Evolutionary conservation across 2,329 filamentous ascomycete genomes (phyloP), one percentile per base, ranked within the genome.

Genomic region (Sporothrix euskadiensis): DNA sequence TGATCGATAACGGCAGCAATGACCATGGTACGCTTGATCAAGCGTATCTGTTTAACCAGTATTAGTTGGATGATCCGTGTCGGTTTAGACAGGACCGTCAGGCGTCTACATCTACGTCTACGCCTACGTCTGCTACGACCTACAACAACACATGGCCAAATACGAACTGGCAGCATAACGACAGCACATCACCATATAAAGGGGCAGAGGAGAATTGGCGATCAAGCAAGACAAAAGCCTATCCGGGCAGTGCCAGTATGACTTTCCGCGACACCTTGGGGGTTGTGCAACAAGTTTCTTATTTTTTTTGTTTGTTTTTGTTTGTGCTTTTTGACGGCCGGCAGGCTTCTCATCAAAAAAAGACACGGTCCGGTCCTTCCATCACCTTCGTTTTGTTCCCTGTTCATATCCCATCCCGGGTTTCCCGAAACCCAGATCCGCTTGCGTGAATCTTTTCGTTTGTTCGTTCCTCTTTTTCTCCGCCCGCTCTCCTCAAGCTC

Each of bases 191-290:
- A 59, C 56, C 66, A 76, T 66, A 66, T 71, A 73, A 75, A 73
- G 75, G 74, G 78, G 78, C 82, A 82, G 84, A 61, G 52, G 44
- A 52, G 63, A 63, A 74, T 87, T 97, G 94, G 94, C 94, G 90
- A 94, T 97, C 94, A 93, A 97, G 93, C 93, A 81, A 74, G 75
- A 74, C 74, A 75, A 44, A 73, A 71, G 96, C 89, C 88, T 93
- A 91, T 85, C 86, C 85, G 80, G 82, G 83, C 44, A 66, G 71
- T 57, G 73, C 81, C 80, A 79, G 75, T 75, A 74, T 72, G 84
- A 89, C 90, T 94, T 87, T 95, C 92, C 83, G 93, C 94, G 94
- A 97, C 94, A 97, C 94, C 94, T 94, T 88, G 73, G 56, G 68
- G 73, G 81, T 86, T 84, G 86, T 86, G 84, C 83, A 83, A 83